Evolutionary conservation across 2,329 filamentous ascomycete species (phyloP), one percentile per base, ranked within the genome.

Genomic region (Chrysoporthe puriensis): DNA sequence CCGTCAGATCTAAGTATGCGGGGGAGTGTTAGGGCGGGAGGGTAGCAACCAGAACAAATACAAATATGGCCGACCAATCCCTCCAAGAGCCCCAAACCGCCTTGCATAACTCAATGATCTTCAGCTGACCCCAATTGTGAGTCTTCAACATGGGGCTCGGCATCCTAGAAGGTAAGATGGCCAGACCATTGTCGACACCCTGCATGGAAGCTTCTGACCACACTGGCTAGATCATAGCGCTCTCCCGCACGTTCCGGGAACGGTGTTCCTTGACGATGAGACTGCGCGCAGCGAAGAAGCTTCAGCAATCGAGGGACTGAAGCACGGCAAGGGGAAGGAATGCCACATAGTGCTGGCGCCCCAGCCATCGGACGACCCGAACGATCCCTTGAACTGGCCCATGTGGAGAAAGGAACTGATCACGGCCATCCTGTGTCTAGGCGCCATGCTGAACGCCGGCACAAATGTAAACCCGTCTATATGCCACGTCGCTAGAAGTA

Each of bases 361-460:
- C 11, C 80, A 82, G 61, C 83, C 83, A 8, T 81, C 79, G 18
- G 75, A 77, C 26, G 80, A 78, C 14, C 79, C 79, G 2, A 81
- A 81, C 71, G 80, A 82, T 71, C 82, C 79, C 42, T 73, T 80
- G 57, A 79, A 83, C 72, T 83, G 81, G 82, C 77, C 78, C 34
- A 70, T 75, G 56, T 74, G 76, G 68, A 80, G 79, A 70, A 56
- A 57, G 34, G 54, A 65, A 16, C 21, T 57, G 9, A 60, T 65
- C 44, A 46, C 56, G 16, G 36, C 42, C 32, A 58, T 65, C 43
- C 32, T 57, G 5, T 32, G 18, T 16, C 44, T 58, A 3, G 60
- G 60, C 5, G 43, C 43, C 8, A 62, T 62, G 60, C 11, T 62
- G 26, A 62, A 62, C 44, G 43, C 43, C 8, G 60, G 60, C 14